phyloP scores from a whole-genome alignment of 2,329 filamentous ascomycete species.

The Xylariaceae sp. region DNA sequence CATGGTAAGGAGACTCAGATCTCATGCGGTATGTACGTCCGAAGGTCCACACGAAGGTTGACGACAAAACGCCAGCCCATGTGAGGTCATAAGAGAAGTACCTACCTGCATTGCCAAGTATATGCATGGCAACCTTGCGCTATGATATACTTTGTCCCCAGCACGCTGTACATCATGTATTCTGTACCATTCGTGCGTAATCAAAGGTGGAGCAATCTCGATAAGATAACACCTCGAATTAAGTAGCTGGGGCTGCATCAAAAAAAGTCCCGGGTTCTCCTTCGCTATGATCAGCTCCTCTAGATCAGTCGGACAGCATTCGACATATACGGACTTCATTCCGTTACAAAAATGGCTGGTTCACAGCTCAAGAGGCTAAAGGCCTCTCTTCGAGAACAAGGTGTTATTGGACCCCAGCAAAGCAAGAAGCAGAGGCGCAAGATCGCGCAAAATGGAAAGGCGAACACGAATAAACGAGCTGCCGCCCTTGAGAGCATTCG shows the following conservation, averaged over 20 bases:
- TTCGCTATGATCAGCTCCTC: constrained; percentile 9
- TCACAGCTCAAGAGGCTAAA: constrained; percentile 97
- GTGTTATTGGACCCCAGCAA: constrained; percentile 84
- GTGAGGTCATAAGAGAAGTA: no score
- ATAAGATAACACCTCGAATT: constrained; percentile 24
- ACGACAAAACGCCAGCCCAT: no score
- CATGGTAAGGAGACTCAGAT: constrained; percentile 4
- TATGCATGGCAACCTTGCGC: no score
- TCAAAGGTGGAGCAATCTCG: not conserved
- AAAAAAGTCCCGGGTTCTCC: constrained; percentile 18
- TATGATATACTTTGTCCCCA: no score
- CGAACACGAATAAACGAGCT: constrained; percentile 66
- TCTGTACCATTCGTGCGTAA: no score
- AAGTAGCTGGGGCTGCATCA: not conserved
- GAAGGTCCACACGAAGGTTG: no score
- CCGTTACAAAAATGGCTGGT: constrained; percentile 65
- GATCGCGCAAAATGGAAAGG: constrained; percentile 61
- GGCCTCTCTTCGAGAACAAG: constrained; percentile 81
- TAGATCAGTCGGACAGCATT: constrained; percentile 2
- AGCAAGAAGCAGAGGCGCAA: constrained; percentile 92
- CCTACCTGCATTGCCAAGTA: no score
- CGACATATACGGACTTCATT: not conserved
- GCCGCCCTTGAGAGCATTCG: constrained; percentile 80
- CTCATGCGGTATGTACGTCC: not conserved
- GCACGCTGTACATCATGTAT: no score